These are phyloP conservation scores for Gigaspora rosea DNA, from an alignment of 192 early-diverging fungal genomes.

Conservation along the genomic window DNA sequence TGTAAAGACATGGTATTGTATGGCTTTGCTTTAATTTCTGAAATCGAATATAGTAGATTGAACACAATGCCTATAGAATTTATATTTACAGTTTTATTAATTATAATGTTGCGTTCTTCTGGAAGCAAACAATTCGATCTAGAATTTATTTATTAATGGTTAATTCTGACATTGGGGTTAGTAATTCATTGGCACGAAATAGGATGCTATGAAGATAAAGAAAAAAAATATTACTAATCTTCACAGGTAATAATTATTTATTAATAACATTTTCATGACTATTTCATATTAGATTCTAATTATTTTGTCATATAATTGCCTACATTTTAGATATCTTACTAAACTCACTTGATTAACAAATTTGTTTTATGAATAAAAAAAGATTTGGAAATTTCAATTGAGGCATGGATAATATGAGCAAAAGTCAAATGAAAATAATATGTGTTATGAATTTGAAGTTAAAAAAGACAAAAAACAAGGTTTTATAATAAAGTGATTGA, in stretches of 20 bases:
- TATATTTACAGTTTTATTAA: background rate
- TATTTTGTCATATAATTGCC: background rate
- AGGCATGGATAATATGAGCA: background rate
- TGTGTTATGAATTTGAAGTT: slow-evolving; percentile 21
- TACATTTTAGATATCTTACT: slow-evolving; percentile 17
- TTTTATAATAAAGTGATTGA: background rate
- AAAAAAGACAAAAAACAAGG: slow-evolving; percentile 14
- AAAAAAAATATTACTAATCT: slow-evolving; percentile 37
- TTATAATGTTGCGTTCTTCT: background rate
- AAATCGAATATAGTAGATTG: background rate
- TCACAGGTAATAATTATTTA: slow-evolving; percentile 24
- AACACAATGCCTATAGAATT: background rate
- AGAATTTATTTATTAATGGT: slow-evolving; percentile 13
- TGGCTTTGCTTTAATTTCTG: slow-evolving; percentile 9
- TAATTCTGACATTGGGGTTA: slow-evolving; percentile 1
- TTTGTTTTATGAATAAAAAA: slow-evolving; percentile 24
- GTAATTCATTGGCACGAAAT: slow-evolving; percentile 30
- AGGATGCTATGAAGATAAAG: slow-evolving; percentile 29
- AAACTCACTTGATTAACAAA: slow-evolving; percentile 28
- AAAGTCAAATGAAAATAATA: background rate
- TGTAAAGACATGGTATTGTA: background rate
- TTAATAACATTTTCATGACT: background rate
- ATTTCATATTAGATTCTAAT: background rate
- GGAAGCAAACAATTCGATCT: background rate
- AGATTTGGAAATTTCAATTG: slow-evolving; percentile 20